Evolutionary conservation across 1,284 basidiomycete genomes (phyloP), one percentile per base, ranked within the genome.

Genomic region (Ustilago vetiveriae): DNA sequence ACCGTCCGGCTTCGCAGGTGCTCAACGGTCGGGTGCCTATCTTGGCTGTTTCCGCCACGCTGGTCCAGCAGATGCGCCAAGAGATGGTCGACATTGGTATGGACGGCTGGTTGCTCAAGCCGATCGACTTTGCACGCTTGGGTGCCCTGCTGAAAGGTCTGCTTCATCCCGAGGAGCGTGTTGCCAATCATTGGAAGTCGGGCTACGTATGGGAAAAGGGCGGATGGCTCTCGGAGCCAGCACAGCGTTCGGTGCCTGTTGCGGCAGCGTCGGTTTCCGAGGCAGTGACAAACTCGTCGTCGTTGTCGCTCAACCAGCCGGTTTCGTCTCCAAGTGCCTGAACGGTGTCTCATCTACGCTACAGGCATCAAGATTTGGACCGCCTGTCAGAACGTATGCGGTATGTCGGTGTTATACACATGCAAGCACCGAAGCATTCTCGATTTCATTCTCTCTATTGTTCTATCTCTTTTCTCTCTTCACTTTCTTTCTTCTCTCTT

Each of bases 61-160:
- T 92, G 22, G 83, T 85, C 32, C 89, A 91, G 71, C 82, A 84
- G 23, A 88, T 91, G 79, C 84, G 88, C 3, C 82, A 85, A 0
- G 86, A 89, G 58, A 84, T 92, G 59, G 82, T 84, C 6, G 82
- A 85, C 21, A 84, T 86, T 39, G 88, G 91, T 39, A 87, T 92
- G 82, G 91, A 92, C 76, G 91, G 91, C 9, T 92, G 90, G 90
- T 86, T 92, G n/a, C 83, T 92, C 58, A 92, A 92, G 82, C 92
- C 91, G 0, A 89, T 92, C 62, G 88, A 92, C 78, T 92, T 92
- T 82, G 86, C 48, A 3, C 60, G 78, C 24, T 60, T 80, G 4
- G 37, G 67, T 22, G 53, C 58, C 19, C 48, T 80, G 42, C 59
- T 78, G 54, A 67, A 71, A 33, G 75, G 75, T 1, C 35, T 78